phyloP scores from a whole-genome alignment of 2,329 filamentous ascomycete species.

The Daldinia sp. region DNA sequence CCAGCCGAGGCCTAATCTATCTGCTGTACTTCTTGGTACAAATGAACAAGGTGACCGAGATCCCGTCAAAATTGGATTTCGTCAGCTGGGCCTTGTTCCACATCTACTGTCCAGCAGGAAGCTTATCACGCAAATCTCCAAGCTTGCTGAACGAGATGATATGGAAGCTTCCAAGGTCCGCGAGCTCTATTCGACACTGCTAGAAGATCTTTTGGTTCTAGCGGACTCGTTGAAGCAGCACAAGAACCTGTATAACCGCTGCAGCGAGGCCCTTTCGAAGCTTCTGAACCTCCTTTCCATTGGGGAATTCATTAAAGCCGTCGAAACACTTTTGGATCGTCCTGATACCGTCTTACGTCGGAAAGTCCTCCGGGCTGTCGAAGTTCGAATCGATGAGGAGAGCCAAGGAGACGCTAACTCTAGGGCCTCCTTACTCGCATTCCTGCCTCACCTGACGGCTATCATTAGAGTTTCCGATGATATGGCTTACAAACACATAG shows the following conservation, averaged over 20 bases:
- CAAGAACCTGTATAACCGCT: conserved; percentile 67
- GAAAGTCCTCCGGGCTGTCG: conserved; percentile 84
- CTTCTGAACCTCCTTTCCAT: conserved; percentile 89
- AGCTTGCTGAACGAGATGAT: conserved; percentile 70
- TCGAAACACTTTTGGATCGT: conserved; percentile 82
- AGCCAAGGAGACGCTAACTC: conserved; percentile 76
- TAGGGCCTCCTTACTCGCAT: conserved; percentile 77
- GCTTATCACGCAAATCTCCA: conserved; percentile 66
- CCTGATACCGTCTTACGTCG: conserved; percentile 80
- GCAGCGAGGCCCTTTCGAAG: conserved; percentile 79
- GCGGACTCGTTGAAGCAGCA: conserved; percentile 72
- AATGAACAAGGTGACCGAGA: conserved; percentile 63
- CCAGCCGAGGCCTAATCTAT: conserved; percentile 78
- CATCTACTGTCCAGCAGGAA: conserved; percentile 69
- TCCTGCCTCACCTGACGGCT: conserved; percentile 81
- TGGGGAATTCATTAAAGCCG: conserved; percentile 87
- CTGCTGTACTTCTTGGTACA: conserved; percentile 75
- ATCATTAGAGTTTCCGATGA: conserved; percentile 81
- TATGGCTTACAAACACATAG: conserved; percentile 82
- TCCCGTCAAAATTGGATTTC: conserved; percentile 63
- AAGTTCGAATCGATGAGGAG: conserved; percentile 80
- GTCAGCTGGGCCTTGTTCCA: conserved; percentile 68
- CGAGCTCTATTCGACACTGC: conserved; percentile 74
- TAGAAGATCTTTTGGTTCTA: conserved; percentile 74
- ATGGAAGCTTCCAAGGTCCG: conserved; percentile 75